Percentiles rank a stretch among this genome's conserved stretches.
These are phyloP conservation scores for Myxozyma vanderwaltii DNA, from an alignment of 805 yeast species.

Conservation along the genomic window DNA sequence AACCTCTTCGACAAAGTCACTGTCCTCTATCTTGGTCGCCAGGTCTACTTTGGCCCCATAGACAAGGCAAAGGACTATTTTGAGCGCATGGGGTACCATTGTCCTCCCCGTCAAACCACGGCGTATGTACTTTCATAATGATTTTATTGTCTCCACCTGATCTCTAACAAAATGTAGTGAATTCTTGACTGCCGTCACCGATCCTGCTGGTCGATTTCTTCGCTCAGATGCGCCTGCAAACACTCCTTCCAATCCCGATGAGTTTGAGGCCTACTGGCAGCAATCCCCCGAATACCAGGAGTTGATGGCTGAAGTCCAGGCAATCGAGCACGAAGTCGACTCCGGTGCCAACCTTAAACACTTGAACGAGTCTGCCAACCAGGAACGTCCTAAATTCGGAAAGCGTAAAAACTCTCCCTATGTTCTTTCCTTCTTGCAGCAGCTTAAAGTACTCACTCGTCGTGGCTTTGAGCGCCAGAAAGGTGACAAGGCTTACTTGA, in stretches of 20 bases:
- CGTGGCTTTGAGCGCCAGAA: conserved; percentile 50
- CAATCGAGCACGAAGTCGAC: conserved; percentile 42
- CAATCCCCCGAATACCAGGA: conserved; percentile 50
- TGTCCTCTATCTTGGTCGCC: conserved; percentile 57
- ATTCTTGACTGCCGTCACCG: conserved; percentile 45
- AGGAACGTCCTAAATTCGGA: conserved; percentile 46
- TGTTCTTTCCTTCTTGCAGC: conserved; percentile 50
- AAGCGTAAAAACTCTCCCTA: conserved; percentile 49
- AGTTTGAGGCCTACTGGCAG: conserved; percentile 63
- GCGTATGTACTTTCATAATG: conserved; percentile 34
- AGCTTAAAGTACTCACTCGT: conserved; percentile 43
- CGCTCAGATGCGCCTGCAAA: conserved; percentile 51
- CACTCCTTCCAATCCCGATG: conserved; percentile 64
- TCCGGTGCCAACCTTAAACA: conserved; percentile 43
- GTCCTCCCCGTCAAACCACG: conserved; percentile 61
- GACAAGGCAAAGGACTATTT: conserved; percentile 53
- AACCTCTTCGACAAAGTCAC: conserved; percentile 57
- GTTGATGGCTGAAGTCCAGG: conserved; percentile 51
- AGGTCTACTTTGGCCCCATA: conserved; percentile 55
- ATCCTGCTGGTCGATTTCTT: conserved; percentile 60
- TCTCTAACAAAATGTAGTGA: neutral
- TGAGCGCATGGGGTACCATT: conserved; percentile 55
- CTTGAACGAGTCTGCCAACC: conserved; percentile 45
- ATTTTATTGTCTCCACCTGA: neutral
- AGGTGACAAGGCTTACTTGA: conserved; percentile 58